Evolutionary conservation across 495 filamentous ascomycete genomes (phyloP), one percentile per base, ranked within the genome.

Genomic region (Melanomma pulvis-pyrius): DNA sequence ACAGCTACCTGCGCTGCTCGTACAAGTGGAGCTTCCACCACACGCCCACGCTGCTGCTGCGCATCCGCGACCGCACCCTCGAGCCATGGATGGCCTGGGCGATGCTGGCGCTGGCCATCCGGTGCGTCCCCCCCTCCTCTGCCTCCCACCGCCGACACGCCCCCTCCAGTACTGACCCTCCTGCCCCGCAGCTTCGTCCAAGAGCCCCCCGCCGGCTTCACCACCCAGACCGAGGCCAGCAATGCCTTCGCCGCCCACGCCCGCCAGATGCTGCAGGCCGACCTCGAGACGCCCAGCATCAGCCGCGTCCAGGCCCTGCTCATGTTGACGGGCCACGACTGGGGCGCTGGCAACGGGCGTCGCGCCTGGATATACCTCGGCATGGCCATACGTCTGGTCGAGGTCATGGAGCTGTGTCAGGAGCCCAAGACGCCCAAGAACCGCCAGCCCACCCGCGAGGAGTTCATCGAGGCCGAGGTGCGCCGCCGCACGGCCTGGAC

Each of bases 21-120:
- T 74, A 74, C 70, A 74, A 74, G 59, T 74, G 72, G 72, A 67
- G 65, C 57, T 74, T 74, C 54, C 66, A 72, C 56, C 72, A 74
- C 53, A 72, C 63, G 48, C 72, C 72, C n/a, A 72, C 65, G 60
- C 60, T 74, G 51, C 58, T 74, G 56, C 25, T 65, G 59, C 72
- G 66, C 24, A 71, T 74, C 25, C 65, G 70, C 11, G 65, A 70
- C 51, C 60, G 64, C 46, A 68, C 68, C 36, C 56, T 74, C 17
- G 72, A 74, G 59, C 52, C 19, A n/a, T 67, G 69, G 65, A 64
- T 74, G 57, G 70, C 47, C 0, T 74, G 72, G 72, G 72, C 72
- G 25, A 72, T 74, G 6, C 63, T 74, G 24, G 65, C 72, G 15
- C 63, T 72, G 11, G 61, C 72, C 49, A 72, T 74, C 34, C 56